Evolutionary conservation across 164 flowering plant species (phyloP).

Genomic region (Berberis thunbergii): DNA sequence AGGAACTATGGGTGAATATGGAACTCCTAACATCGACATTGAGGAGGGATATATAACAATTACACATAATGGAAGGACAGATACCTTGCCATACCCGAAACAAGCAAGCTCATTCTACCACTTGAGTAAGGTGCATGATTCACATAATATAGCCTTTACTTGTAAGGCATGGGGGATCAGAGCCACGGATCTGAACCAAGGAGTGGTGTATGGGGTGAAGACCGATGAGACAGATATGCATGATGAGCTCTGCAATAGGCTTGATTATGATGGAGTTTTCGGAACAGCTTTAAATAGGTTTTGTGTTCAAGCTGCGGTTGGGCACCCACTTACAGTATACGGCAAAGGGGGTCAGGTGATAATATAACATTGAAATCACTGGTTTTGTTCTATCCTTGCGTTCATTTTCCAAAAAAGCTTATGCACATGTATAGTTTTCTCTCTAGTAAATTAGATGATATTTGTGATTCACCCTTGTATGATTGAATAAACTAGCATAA

Average conservation of each 20-base stretch:
- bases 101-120: conserved; percentile 96
- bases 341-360: conserved; percentile 98
- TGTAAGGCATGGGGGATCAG: conserved; percentile 98
- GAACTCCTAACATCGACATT: conserved; percentile 94
- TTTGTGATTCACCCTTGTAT: too few species aligned
- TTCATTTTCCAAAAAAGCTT: too few species aligned
- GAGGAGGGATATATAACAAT: conserved; percentile 94
- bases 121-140: conserved; percentile 93
- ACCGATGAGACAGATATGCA: conserved; percentile 93
- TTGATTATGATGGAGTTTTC: conserved; percentile 90
- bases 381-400: too few species aligned
- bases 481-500: too few species aligned
- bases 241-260: conserved; percentile 78
- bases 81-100: conserved; percentile 93
- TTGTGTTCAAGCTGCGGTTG: conserved; percentile 94
- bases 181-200: conserved; percentile 94
- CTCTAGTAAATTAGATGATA: too few species aligned
- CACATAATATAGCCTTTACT: conserved; percentile 83
- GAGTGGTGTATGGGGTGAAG: conserved; percentile 89
- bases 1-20: conserved; percentile 98
- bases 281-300: conserved; percentile 90
- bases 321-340: conserved; percentile 98
- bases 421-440: too few species aligned
- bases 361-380: background rate
- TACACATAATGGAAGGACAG: conserved; percentile 91